Evolutionary conservation across 2,329 filamentous ascomycete species (phyloP).

Genomic region (Verticillium albo-atrum): DNA sequence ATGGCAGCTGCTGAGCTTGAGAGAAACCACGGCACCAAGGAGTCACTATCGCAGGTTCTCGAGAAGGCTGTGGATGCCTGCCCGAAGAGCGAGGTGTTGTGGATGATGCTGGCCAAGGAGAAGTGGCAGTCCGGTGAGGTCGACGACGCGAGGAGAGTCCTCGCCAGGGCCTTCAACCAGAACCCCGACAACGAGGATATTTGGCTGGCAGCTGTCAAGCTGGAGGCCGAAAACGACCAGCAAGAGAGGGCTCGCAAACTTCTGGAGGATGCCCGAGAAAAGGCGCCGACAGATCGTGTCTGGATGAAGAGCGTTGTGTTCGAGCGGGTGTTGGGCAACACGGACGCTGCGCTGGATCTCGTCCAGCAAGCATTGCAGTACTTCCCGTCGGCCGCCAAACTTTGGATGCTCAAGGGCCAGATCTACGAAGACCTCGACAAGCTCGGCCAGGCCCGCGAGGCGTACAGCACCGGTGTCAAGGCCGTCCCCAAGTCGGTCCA

Average conservation of each 20-base stretch:
- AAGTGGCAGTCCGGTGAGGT: slow-evolving; percentile 88
- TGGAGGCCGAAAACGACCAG: slow-evolving; percentile 86
- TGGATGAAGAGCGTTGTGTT: slow-evolving; percentile 97
- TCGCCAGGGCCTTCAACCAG: slow-evolving; percentile 87
- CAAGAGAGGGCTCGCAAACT: slow-evolving; percentile 78
- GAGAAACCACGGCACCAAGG: slow-evolving; percentile 79
- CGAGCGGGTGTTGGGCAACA: slow-evolving; percentile 77
- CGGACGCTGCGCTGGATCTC: slow-evolving; percentile 78
- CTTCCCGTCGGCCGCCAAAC: slow-evolving; percentile 80
- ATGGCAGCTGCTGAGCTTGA: slow-evolving; percentile 88
- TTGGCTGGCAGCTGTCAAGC: slow-evolving; percentile 92
- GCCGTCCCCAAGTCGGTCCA: slow-evolving; percentile 79
- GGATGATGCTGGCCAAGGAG: slow-evolving; percentile 94
- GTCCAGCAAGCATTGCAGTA: slow-evolving; percentile 81
- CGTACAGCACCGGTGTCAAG: slow-evolving; percentile 83
- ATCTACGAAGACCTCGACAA: slow-evolving; percentile 85
- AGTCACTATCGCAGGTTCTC: slow-evolving; percentile 77
- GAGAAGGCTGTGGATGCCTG: slow-evolving; percentile 94
- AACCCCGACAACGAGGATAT: slow-evolving; percentile 98
- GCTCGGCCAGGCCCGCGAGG: slow-evolving; percentile 79
- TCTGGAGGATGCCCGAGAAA: slow-evolving; percentile 74
- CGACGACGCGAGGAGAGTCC: slow-evolving; percentile 78
- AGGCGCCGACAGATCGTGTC: slow-evolving; percentile 91
- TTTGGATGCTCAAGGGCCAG: slow-evolving; percentile 99
- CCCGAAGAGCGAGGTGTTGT: slow-evolving; percentile 83